Conservation (phyloP, 257 asterid species). For the Verbena officinalis region DNA sequence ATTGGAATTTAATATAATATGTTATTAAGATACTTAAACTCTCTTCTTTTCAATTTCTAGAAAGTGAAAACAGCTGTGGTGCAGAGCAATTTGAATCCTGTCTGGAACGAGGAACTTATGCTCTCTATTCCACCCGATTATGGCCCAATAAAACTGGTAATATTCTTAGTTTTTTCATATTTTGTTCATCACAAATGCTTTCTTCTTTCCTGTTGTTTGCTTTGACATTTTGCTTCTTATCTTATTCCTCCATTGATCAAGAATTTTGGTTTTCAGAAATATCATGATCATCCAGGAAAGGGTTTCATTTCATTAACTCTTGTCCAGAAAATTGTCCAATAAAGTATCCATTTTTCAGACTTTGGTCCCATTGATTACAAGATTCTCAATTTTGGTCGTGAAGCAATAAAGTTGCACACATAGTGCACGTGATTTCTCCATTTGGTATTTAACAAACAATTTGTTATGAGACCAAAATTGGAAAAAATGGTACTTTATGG, state of each 20-base stretch:
- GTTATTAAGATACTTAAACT: neutral
- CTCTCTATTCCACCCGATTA: conserved; percentile 73
- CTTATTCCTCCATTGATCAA: neutral
- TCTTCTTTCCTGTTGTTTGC: too few relatives aligned
- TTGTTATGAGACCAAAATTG: too few relatives aligned
- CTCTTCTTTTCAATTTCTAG: conserved; percentile 43
- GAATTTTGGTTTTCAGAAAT: neutral
- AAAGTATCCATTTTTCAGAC: too few relatives aligned
- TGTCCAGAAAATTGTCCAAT: neutral
- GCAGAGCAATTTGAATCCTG: conserved; percentile 84
- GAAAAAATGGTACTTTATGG: too few relatives aligned
- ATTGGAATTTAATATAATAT: neutral
- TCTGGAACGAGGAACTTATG: conserved; percentile 92
- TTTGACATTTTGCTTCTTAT: neutral
- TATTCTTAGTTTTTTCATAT: neutral
- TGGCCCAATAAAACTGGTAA: conserved; percentile 84
- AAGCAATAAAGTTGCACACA: too few relatives aligned
- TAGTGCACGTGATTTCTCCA: too few relatives aligned
- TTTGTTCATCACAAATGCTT: neutral
- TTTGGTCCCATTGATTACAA: too few relatives aligned
- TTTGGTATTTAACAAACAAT: too few relatives aligned
- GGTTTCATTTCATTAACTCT: neutral
- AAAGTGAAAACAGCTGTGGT: conserved; percentile 73
- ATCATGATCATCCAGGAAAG: neutral
- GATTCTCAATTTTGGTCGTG: too few relatives aligned